Evolutionary conservation across 2,329 filamentous ascomycete species (phyloP), one percentile per base, ranked within the genome.

Genomic region (Orbilia brochopaga): DNA sequence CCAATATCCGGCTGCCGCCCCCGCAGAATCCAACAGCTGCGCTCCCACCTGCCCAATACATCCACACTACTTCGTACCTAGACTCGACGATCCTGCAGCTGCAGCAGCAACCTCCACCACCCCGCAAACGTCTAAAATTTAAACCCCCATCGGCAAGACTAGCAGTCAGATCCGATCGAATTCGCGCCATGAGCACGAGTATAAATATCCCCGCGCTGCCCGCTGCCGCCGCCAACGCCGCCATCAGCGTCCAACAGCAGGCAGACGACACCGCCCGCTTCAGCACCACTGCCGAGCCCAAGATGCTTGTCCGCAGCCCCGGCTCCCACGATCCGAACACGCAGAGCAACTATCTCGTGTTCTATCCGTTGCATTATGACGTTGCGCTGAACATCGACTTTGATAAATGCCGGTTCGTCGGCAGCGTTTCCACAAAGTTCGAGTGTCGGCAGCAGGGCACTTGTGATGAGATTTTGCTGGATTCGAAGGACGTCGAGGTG

Each of bases 321-420:
- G 66, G 66, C 27, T 70, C 66, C 35, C 27, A 58, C 42, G 93
- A 97, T 81, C 92, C 92, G 59, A 95, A 92, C 79, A 97, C 94
- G 24, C 82, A 94, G 69, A 90, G 90, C 78, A 97, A 97, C 82
- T 97, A 97, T 81, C 87, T 90, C 79, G 87, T 89, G 63, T 97
- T 91, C 87, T 83, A 86, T 73, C 96, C 91, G 17, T 87, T 85
- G 78, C 92, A 97, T 81, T 94, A 91, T 19, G 88, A 86, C 19
- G 90, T 90, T 66, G 87, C 90, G 79, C 86, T 97, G 77, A 86
- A 87, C 75, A 88, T 97, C 76, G 87, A 96, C 77, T 99, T 97
- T 79, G 85, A 89, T 72, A 84, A 87, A 78, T 90, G 91, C 82
- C 84, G 85, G 61, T 84, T 97, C 74, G 85, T 85, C 72, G 94